phyloP scores from a whole-genome alignment of 495 filamentous ascomycete genomes.

The Parachaetomium inaequale region DNA sequence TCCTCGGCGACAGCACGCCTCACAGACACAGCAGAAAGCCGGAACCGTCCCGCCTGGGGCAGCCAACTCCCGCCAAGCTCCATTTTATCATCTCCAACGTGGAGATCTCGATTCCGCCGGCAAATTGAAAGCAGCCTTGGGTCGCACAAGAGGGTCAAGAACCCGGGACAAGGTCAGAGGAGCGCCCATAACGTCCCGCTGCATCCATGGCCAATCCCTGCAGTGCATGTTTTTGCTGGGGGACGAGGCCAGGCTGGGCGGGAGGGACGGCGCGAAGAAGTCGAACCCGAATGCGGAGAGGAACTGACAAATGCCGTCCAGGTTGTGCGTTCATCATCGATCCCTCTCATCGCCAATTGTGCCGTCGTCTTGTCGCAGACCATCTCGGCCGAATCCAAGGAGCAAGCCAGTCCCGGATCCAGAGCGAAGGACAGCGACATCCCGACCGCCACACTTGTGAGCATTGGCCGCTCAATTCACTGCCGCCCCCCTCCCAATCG shows the following conservation, averaged over 20 bases:
- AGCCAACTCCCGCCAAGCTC: background rate
- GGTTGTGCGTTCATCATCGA: background rate
- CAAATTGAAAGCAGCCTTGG: background rate
- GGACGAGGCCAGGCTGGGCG: constrained; percentile 2
- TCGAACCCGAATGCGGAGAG: background rate
- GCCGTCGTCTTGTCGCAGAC: background rate
- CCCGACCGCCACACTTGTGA: background rate
- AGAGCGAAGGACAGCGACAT: background rate
- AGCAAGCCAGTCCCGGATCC: background rate
- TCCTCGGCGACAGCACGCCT: background rate
- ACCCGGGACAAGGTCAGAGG: constrained; percentile 2
- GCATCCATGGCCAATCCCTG: constrained; percentile 11
- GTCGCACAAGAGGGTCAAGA: constrained; percentile 5
- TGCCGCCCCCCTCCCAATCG: background rate
- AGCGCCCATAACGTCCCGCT: background rate
- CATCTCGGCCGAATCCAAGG: background rate
- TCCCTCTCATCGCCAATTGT: background rate
- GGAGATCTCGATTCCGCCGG: constrained; percentile 4
- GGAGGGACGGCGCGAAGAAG: constrained; percentile 8
- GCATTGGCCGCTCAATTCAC: background rate
- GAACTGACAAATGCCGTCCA: background rate
- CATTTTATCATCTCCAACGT: background rate
- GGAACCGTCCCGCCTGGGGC: background rate
- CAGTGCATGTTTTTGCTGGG: background rate
- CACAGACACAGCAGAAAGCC: background rate